Percentiles rank a stretch among this genome's conserved stretches.
Evolutionary conservation across 768 basidiomycete species (phyloP).

Genomic region (Multifurca ochricompacta): DNA sequence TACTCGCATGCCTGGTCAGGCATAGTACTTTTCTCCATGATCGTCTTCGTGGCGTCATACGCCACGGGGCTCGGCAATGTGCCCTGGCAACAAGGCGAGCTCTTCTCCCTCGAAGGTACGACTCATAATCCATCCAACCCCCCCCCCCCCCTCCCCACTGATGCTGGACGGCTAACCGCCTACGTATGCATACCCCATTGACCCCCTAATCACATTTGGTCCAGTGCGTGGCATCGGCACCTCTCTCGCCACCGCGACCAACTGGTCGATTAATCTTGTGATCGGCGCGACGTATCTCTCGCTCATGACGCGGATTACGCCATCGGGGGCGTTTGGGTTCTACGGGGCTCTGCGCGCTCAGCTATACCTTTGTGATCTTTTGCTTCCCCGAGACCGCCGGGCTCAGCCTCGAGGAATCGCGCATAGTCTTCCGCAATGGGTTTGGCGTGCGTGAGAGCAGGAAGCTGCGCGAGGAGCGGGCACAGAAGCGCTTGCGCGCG

Average conservation of each 20-base stretch:
- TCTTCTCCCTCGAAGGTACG: conserved; percentile 67
- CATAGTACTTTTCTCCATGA: conserved; percentile 71
- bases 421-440: conserved; percentile 50
- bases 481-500: conserved; percentile 19
- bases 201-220: neutral
- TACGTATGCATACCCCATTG: neutral
- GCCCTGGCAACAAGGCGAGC: conserved; percentile 83
- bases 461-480: conserved; percentile 40
- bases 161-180: too few relatives aligned
- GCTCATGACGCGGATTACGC: conserved; percentile 66
- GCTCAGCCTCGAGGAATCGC: conserved; percentile 60
- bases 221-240: conserved; percentile 71
- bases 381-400: conserved; percentile 81
- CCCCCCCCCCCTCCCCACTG: too few relatives aligned
- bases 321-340: conserved; percentile 68
- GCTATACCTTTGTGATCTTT: conserved; percentile 57
- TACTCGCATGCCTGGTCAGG: conserved; percentile 59
- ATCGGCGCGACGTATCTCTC: conserved; percentile 76
- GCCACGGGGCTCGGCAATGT: conserved; percentile 74
- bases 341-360: conserved; percentile 67
- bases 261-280: conserved; percentile 71
- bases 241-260: conserved; percentile 64
- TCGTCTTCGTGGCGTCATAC: conserved; percentile 76
- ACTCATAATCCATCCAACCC: neutral
- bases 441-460: conserved; percentile 58